Percentiles rank a stretch among this genome's conserved stretches.
phyloP scores from a whole-genome alignment of 108 stramenopile species.

The Aurantiochytrium sp. region DNA sequence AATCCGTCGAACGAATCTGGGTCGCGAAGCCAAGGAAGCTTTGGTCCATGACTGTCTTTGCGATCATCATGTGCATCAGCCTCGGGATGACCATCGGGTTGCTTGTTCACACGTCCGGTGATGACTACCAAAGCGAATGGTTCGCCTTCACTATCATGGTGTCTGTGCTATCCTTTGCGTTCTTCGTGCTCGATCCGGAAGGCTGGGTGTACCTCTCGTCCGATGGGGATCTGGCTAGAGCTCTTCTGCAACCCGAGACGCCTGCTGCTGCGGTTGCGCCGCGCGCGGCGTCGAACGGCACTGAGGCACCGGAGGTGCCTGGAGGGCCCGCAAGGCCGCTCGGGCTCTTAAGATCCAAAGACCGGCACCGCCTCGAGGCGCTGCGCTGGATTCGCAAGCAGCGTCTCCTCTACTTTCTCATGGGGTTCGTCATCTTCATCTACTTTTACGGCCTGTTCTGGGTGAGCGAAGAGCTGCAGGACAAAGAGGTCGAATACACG shows the following conservation, averaged over 20 bases:
- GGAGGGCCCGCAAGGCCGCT: too few species aligned
- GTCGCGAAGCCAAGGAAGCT: too few species aligned
- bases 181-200: not conserved
- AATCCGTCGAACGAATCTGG: too few species aligned
- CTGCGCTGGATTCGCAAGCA: not conserved
- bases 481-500: not conserved
- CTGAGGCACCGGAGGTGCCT: too few species aligned
- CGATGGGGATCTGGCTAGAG: not conserved
- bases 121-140: too few species aligned
- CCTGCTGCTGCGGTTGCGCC: not conserved
- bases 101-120: too few species aligned
- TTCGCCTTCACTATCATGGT: too few species aligned
- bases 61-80: too few species aligned
- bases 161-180: not conserved
- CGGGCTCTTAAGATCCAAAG: not conserved
- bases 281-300: too few species aligned
- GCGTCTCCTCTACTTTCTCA: not conserved
- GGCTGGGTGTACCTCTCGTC: not conserved
- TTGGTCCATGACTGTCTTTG: too few species aligned
- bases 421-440: not conserved
- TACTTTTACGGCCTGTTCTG: not conserved
- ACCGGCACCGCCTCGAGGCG: not conserved
- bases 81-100: too few species aligned
- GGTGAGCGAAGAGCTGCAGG: not conserved
- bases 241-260: not conserved